Conservation (phyloP, 331 rosid species). For the Telfairia occidentalis region DNA sequence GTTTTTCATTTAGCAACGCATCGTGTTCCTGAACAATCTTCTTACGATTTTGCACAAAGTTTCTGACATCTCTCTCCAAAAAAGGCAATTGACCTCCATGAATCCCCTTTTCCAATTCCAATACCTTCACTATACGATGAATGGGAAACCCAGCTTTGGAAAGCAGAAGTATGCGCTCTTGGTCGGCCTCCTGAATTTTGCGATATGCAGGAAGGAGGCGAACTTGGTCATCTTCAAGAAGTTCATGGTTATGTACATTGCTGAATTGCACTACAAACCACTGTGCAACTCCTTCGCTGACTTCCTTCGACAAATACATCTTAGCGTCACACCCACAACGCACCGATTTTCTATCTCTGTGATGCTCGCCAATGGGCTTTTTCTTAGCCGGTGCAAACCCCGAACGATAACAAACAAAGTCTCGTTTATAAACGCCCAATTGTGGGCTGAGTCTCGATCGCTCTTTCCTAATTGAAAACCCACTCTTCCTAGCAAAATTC, state of each 20-base stretch:
- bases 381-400: slow-evolving; percentile 78
- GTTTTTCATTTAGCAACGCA: slow-evolving; percentile 67
- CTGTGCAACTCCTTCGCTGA: slow-evolving; percentile 64
- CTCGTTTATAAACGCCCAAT: slow-evolving; percentile 82
- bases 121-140: slow-evolving; percentile 78
- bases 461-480: slow-evolving; percentile 84
- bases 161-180: slow-evolving; percentile 81
- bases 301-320: slow-evolving; percentile 83
- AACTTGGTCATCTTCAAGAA: slow-evolving; percentile 90
- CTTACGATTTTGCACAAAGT: slow-evolving; percentile 83
- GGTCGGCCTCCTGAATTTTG: slow-evolving; percentile 83
- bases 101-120: slow-evolving; percentile 90
- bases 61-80: slow-evolving; percentile 89
- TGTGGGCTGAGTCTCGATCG: slow-evolving; percentile 87
- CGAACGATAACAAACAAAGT: slow-evolving; percentile 89
- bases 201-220: slow-evolving; percentile 91
- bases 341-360: slow-evolving; percentile 82
- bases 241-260: slow-evolving; percentile 85
- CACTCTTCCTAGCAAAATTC: slow-evolving; percentile 69
- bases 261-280: slow-evolving; percentile 93
- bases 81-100: slow-evolving; percentile 90
- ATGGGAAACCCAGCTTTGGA: slow-evolving; percentile 89
- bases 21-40: slow-evolving; percentile 76
- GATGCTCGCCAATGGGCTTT: slow-evolving; percentile 62
- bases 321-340: slow-evolving; percentile 96